Evolutionary conservation across 2,329 filamentous ascomycete genomes (phyloP).

Genomic region (Ceratocystis alfenasii): DNA sequence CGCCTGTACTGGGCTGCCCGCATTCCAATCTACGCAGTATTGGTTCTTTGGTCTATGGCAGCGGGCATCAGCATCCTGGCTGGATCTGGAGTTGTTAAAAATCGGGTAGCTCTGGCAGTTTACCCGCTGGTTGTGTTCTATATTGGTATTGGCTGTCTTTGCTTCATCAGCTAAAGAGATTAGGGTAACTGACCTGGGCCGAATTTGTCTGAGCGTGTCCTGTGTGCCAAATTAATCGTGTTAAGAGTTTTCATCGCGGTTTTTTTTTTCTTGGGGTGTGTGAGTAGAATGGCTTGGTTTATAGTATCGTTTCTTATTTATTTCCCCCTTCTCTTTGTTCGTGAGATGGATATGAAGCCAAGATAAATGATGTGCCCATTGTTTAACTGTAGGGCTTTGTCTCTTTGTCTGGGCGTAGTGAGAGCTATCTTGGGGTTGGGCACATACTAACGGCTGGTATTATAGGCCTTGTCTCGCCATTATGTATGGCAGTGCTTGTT

Average conservation of each 20-base stretch:
- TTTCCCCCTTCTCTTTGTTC: not conserved
- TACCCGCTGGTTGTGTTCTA: conserved; percentile 96
- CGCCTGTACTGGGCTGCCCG: conserved; percentile 66
- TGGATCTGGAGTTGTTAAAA: conserved; percentile 89
- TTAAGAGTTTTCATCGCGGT: not conserved
- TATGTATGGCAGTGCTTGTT: not conserved
- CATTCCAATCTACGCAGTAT: conserved; percentile 79
- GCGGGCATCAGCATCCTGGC: conserved; percentile 93
- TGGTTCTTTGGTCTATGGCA: conserved; percentile 85
- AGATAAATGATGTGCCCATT: too few relatives aligned
- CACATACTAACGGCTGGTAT: not conserved
- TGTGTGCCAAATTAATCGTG: not conserved
- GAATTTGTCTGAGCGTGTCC: not conserved
- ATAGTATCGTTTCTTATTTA: not conserved
- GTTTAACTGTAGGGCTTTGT: not conserved
- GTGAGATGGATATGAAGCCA: too few relatives aligned
- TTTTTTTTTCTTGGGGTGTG: not conserved
- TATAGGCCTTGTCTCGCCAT: not conserved
- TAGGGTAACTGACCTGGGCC: not conserved
- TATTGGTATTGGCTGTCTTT: conserved; percentile 79
- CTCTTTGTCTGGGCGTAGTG: not conserved
- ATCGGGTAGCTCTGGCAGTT: conserved; percentile 83
- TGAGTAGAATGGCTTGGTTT: not conserved
- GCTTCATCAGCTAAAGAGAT: conserved; percentile 72
- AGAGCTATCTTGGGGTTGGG: not conserved